Evolutionary conservation across 2,329 filamentous ascomycete genomes (phyloP), one percentile per base, ranked within the genome.

Genomic region (Gaeumannomyces sp.): DNA sequence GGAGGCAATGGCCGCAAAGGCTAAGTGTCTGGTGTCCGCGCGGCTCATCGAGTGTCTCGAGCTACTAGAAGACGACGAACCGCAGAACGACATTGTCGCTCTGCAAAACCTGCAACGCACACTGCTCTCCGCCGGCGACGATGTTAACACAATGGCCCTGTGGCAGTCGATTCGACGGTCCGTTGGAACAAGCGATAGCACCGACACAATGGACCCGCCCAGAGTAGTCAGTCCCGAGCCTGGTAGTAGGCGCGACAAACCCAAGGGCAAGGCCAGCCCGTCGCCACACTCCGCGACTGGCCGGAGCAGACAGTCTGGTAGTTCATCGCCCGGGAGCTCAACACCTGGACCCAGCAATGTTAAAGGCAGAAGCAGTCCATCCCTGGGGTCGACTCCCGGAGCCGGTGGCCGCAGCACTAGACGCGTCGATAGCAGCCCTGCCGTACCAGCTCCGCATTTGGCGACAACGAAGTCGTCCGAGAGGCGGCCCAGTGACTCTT

Each of bases 21-120:
- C 61, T 16, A 56, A 53, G 19, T 13, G 33, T 14, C 33, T 63
- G 56, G 45, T 53, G 19, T 50, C 62, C 0, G 29, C 57, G 28
- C 13, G 62, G 13, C 11, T 59, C n/a, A 28, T n/a, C 45, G 62
- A 63, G 31, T 57, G 62, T 29, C 62, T 63, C 3, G 62, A 58
- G 62, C 62, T 63, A 31, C 53, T 63, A 1, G 62, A 59, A 53
- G 62, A 63, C 53, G 62, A 63, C 19, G 62, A 63, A 31, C 53
- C 62, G 31, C 31, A 59, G n/a, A 63, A 63, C 53, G 62, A 63
- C 7, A n/a, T 33, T 0, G 56, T 63, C 14, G 56, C 53, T 4
- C n/a, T 63, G 8, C 56, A 50, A 14, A 63, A 63, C 31, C 31
- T 63, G 53, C 62, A 63, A 25, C 31, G 62, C 45, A 63, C 62